phyloP scores from a whole-genome alignment of 1,284 basidiomycete genomes.

The Ceratobasidium sp. region DNA sequence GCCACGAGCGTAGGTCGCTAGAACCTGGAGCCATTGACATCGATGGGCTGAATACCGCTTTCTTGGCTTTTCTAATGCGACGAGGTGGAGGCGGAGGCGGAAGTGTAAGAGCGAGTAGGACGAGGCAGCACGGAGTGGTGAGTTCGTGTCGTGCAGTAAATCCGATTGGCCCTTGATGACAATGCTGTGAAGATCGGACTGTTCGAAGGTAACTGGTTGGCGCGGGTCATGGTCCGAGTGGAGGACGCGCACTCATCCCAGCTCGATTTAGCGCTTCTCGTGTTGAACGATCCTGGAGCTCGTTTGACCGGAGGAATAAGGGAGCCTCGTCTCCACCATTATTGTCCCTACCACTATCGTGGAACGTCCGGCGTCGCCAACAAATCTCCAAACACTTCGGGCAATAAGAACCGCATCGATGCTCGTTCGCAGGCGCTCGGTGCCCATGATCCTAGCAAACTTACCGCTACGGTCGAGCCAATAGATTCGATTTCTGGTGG shows the following conservation, averaged over 20 bases:
- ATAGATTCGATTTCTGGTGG: not conserved
- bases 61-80: not conserved
- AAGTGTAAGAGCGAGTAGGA: not conserved
- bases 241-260: too few relatives aligned
- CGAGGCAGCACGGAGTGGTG: slow-evolving; percentile 1
- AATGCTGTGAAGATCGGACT: not conserved
- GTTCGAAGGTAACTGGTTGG: not conserved
- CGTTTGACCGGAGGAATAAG: not conserved
- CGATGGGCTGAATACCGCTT: not conserved
- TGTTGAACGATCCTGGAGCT: not conserved
- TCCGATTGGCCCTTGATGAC: not conserved
- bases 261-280: not conserved
- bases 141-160: not conserved
- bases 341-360: not conserved
- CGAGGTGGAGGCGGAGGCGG: not conserved
- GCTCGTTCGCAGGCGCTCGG: too few relatives aligned
- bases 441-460: too few relatives aligned
- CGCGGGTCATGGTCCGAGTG: not conserved
- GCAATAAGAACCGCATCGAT: too few relatives aligned
- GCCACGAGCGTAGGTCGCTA: slow-evolving; percentile 53
- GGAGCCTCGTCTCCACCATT: not conserved
- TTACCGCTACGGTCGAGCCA: too few relatives aligned
- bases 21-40: not conserved
- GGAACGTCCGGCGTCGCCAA: not conserved
- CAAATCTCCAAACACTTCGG: too few relatives aligned